Base-by-base conservation (phyloP, 202 grass and related monocot species). In the Bolboschoenoplectus hybrid region DNA sequence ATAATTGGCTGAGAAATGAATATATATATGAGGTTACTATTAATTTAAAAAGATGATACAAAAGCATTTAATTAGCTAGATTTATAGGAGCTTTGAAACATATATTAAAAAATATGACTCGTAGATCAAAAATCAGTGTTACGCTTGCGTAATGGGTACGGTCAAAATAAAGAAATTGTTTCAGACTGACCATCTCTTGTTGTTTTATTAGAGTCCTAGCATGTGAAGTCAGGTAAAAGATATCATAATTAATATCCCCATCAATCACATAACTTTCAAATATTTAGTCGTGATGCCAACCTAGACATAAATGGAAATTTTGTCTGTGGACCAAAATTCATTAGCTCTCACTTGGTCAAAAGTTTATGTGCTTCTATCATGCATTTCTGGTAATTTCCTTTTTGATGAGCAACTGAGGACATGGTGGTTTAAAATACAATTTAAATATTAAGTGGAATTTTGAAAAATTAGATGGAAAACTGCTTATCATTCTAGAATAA, bases 261-360 rank as follows among this genome's bases (percentile, higher is more conserved):
- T 26, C 26, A 67, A 3, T 67, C 9, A 16, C 35, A 41, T 11
- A 12, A 16, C 13, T 41, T 68, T 12, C 65, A 13, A 41, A 69
- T 69, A 69, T 26, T 69, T 69, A 16, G 35, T 8, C 43, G 9
- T 5, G 41, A 72, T 9, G 16, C 17, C 7, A 72, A 40, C 10
- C 43, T 72, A n/a, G 40, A 72, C 63, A 72, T 19, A 72, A 19
- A 47, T 19, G 41, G 14, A 72, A 72, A 72, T 72, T 47, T 4
- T n/a, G 14, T 47, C 10, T 16, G 41, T 45, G 2, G 6, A 72
- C 68, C 68, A 72, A 0, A 72, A 1, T 46, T 10, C 7, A 9
- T 72, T 72, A 1, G 17, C 39, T 72, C 47, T 72, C 41, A 72
- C 7, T 19, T 72, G 68, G 41, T 71, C 13, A 71, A 72, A 45